A percentile compares a stretch with the other conserved stretches of the same genome.
phyloP scores from a whole-genome alignment of 139 green algal genomes.

The Diplosphaera chodatii region DNA sequence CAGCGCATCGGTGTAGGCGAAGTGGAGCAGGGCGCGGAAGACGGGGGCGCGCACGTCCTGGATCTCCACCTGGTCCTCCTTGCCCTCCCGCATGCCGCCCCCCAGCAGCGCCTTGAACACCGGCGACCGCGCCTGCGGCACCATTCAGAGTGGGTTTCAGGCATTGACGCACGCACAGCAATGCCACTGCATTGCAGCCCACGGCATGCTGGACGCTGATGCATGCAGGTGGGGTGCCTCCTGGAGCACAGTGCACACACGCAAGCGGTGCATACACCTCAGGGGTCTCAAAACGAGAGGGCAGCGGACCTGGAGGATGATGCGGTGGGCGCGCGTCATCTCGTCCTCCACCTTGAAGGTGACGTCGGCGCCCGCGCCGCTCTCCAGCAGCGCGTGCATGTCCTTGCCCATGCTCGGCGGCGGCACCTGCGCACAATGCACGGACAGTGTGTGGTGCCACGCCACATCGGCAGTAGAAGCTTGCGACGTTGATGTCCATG shows the following conservation, averaged over 20 bases:
- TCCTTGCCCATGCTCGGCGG: conserved; percentile 68
- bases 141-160: too few relatives aligned
- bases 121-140: conserved; percentile 66
- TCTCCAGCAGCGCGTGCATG: conserved; percentile 64
- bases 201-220: too few relatives aligned
- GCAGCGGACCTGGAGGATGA: conserved; percentile 46
- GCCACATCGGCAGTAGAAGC: too few relatives aligned
- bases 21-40: conserved; percentile 85
- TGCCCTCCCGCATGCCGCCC: conserved; percentile 74
- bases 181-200: too few relatives aligned
- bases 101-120: conserved; percentile 80
- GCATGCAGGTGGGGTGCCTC: too few relatives aligned
- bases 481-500: too few relatives aligned
- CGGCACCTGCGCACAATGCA: conserved; percentile 69
- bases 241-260: too few relatives aligned
- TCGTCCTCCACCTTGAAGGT: conserved; percentile 69
- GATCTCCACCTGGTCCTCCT: conserved; percentile 52
- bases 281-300: too few relatives aligned
- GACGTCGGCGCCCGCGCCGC: conserved; percentile 54
- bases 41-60: conserved; percentile 72
- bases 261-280: neutral
- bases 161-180: too few relatives aligned
- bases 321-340: conserved; percentile 65
- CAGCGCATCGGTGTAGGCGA: conserved; percentile 86
- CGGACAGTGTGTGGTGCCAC: too few relatives aligned